These are phyloP conservation scores for Periconia macrospinosa DNA, from an alignment of 2,329 filamentous ascomycete genomes.

Conservation along the genomic window DNA sequence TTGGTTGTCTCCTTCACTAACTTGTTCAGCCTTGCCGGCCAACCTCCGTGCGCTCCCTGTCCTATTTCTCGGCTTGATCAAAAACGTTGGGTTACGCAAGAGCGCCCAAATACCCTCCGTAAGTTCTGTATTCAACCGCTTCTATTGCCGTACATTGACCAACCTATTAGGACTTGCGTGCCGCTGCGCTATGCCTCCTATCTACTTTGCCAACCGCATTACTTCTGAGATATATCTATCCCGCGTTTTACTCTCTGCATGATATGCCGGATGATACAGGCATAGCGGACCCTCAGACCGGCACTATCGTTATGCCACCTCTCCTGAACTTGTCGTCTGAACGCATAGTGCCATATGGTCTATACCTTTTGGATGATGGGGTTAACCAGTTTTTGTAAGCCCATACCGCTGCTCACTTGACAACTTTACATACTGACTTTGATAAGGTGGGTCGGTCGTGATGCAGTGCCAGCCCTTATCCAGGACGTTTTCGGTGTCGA, in stretches of 20 bases:
- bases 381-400: constrained; percentile 84
- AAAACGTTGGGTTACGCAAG: constrained; percentile 69
- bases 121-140: neutral
- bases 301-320: constrained; percentile 85
- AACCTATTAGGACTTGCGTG: constrained; percentile 70
- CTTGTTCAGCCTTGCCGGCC: constrained; percentile 62
- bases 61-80: constrained; percentile 91
- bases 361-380: constrained; percentile 96
- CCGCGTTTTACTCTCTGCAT: constrained; percentile 40
- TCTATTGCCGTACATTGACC: neutral
- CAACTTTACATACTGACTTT: constrained; percentile 4
- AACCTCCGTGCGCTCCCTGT: constrained; percentile 88
- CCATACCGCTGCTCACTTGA: neutral
- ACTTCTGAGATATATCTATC: constrained; percentile 84
- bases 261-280: constrained; percentile 97
- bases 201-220: constrained; percentile 90
- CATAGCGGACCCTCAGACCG: constrained; percentile 79
- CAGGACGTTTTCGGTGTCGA: constrained; percentile 86
- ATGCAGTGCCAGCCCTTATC: constrained; percentile 87
- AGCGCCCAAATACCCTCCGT: constrained; percentile 31
- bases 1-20: neutral
- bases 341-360: constrained; percentile 81
- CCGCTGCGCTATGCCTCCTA: constrained; percentile 88
- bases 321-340: constrained; percentile 85
- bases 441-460: constrained; percentile 79